Evolutionary conservation across 352 stramenopile genomes (phyloP).

Genomic region (Phytopythium oedochilum): DNA sequence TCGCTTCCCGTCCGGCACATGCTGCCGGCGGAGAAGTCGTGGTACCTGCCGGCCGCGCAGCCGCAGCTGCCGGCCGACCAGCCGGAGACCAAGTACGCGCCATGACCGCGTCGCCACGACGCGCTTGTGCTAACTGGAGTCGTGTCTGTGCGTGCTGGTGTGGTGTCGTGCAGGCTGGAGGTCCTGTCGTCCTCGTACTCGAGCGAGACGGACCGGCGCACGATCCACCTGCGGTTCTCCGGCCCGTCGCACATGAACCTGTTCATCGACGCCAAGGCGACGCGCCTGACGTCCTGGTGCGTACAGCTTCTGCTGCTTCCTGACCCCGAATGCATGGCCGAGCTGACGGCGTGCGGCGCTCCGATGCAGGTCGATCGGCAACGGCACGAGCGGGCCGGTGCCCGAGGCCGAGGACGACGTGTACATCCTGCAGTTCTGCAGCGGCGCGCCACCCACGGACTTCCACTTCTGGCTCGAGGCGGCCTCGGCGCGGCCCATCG

Average conservation of each 20-base stretch:
- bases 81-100: slow-evolving; percentile 26
- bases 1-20: slow-evolving; percentile 57
- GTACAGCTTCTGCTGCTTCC: too few species aligned
- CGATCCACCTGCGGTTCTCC: slow-evolving; percentile 61
- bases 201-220: slow-evolving; percentile 38
- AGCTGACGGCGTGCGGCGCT: too few species aligned
- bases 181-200: slow-evolving; percentile 63
- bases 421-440: slow-evolving; percentile 77
- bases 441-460: slow-evolving; percentile 37
- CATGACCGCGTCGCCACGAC: too few species aligned
- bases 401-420: slow-evolving; percentile 56
- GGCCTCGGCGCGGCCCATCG: slow-evolving; percentile 34
- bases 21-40: slow-evolving; percentile 61
- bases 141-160: not conserved
- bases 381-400: slow-evolving; percentile 49
- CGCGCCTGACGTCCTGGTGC: slow-evolving; percentile 62
- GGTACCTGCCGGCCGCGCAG: slow-evolving; percentile 46
- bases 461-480: slow-evolving; percentile 83
- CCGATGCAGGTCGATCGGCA: slow-evolving; percentile 63
- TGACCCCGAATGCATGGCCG: too few species aligned
- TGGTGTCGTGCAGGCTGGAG: slow-evolving; percentile 23
- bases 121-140: not conserved
- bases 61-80: slow-evolving; percentile 19
- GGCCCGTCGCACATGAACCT: slow-evolving; percentile 67
- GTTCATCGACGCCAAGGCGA: slow-evolving; percentile 74